Evolutionary conservation across 2,329 filamentous ascomycete species (phyloP), one percentile per base, ranked within the genome.

Genomic region (Pestalotiopsis sp.): DNA sequence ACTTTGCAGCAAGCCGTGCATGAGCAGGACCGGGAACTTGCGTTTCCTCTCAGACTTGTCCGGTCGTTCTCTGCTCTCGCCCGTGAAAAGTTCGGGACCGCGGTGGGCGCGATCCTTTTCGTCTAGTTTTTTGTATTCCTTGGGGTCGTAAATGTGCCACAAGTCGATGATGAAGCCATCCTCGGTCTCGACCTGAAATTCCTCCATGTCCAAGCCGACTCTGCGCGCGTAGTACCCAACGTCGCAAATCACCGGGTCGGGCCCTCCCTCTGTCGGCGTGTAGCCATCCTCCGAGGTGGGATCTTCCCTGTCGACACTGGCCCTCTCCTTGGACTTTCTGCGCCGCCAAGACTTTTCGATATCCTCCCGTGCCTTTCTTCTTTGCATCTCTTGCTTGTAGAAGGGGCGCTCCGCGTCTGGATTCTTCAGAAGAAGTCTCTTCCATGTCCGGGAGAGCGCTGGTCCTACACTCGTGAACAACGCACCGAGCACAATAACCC

Each of bases 161-260:
- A 98, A 84, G 25, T 92, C 90, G 70, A 98, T 92, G 60, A 98
- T 89, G 77, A 97, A 98, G 0, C 95, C 95, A 75, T 98, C 95
- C 78, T 98, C 95, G 0, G 95, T 98, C 79, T 97, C 92, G 0
- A 98, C 94, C 64, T 93, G 86, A 75, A 94, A 93, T 11, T 88
- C 87, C 76, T 98, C 95, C 27, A 94, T 88, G 70, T 98, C 94
- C 1, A 98, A 86, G 0, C 95, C 95, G 14, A 97, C 94, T 13
- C 95, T 86, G 23, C 93, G 87, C 1, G 95, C 95, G 77, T 98
- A 98, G 77, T 98, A 96, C 2, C 87, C 87, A 23, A 95, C 88
- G 74, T 98, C 92, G 75, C 92, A 93, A 7, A 93, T 81, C 7
- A 98, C 82, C 3, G 88, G 91, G 78, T 98, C 95, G 6, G 87